These are phyloP conservation scores for Paramarasmius palmivorus DNA, from an alignment of 1,284 basidiomycete species.

Conservation along the genomic window DNA sequence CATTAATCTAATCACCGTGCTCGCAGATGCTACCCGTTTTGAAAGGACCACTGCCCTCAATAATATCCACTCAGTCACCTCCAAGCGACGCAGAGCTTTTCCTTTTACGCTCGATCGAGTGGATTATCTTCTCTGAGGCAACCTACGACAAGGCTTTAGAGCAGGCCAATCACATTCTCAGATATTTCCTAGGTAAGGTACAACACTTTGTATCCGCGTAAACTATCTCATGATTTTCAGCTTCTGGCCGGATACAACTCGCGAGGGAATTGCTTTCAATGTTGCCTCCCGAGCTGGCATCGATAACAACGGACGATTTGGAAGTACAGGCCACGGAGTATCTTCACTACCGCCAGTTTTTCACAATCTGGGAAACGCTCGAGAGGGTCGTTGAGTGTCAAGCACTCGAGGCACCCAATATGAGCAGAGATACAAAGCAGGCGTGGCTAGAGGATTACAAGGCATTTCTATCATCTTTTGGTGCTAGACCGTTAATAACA, in stretches of 20 bases:
- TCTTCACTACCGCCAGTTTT: conserved; percentile 73
- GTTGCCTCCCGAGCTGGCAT: conserved; percentile 66
- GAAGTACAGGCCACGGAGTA: conserved; percentile 71
- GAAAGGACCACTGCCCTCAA: conserved; percentile 61
- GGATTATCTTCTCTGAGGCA: conserved; percentile 81
- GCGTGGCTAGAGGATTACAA: conserved; percentile 67
- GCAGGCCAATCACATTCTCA: conserved; percentile 82
- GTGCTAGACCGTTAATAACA: conserved; percentile 13
- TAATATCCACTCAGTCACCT: conserved; percentile 51
- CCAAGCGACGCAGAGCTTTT: conserved; percentile 62
- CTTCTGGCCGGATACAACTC: conserved; percentile 70
- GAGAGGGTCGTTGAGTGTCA: conserved; percentile 59
- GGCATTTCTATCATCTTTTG: conserved; percentile 24
- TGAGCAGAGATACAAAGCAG: conserved; percentile 58
- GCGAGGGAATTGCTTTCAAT: conserved; percentile 66
- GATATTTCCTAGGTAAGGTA: conserved; percentile 81
- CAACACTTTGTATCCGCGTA: conserved; percentile 14
- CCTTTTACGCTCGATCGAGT: conserved; percentile 88
- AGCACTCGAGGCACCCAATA: conserved; percentile 49
- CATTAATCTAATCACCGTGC: conserved; percentile 9
- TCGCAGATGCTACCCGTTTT: conserved; percentile 52
- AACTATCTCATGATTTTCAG: conserved; percentile 35
- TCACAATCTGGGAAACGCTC: conserved; percentile 66
- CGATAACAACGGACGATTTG: conserved; percentile 46
- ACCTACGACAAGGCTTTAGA: conserved; percentile 81